Evolutionary conservation across 306 rosid species (phyloP), one percentile per base, ranked within the genome.

Genomic region (Sechiopsis laciniata): DNA sequence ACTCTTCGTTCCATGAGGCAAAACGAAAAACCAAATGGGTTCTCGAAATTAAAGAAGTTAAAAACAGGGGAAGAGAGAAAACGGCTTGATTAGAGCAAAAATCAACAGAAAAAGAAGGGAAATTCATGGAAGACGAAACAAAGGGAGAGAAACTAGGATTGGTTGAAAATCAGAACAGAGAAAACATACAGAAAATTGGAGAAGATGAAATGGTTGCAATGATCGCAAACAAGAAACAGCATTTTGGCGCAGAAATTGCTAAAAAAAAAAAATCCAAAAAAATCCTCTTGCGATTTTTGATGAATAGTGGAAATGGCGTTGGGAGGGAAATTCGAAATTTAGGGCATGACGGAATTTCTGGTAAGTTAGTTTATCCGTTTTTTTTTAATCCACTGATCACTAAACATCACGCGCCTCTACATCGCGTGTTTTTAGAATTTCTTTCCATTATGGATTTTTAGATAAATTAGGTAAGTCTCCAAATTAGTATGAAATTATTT

Each of bases 321-420:
- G 0, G 45, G 21, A 63, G 20, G 73, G 20, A 14, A 69, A 48
- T 14, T 50, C 58, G 42, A 50, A 69, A 7, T 69, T 69, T 69
- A 69, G 48, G 74, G 60, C 15, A 12, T 70, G 15, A 52, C 48
- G 29, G 8, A 24, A 70, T 70, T 52, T 70, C 60, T 52, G 74
- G 74, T 70, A 70, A 70, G 74, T 70, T 70, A 8, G 74, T 70
- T 70, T 26, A 70, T 70, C 74, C 16, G 58, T 70, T 26, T 26
- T 70, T 5, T 63, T 24, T 13, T n/a, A n/a, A 70, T 52, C 5
- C 46, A 26, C 55, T 50, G 73, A 68, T 68, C 48, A 68, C 73
- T 48, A 68, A 50, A 22, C 7, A 70, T 48, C 74, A 15, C 74
- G 74, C 74, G 48, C 74, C n/a, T 24, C 48, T 59, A 46, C 10